Conservation (phyloP, 768 basidiomycete genomes). For the Rhodotorula graminis region DNA sequence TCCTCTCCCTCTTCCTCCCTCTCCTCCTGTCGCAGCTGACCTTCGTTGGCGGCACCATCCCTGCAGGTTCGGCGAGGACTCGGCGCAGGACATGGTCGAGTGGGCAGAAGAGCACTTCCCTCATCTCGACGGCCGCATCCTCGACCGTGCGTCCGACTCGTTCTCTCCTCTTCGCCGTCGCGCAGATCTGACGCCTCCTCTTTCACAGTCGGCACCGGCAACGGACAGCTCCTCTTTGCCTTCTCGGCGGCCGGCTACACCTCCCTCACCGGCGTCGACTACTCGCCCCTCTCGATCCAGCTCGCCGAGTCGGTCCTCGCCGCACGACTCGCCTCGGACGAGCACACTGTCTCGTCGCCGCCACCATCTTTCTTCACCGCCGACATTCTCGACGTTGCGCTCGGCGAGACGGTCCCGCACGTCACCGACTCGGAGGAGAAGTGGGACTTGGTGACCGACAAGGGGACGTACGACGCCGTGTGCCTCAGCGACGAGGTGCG, state of each 20-base stretch:
- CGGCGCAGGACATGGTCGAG: constrained; percentile 50
- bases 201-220: constrained; percentile 40
- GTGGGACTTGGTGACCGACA: constrained; percentile 50
- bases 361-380: constrained; percentile 26
- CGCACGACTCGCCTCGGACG: neutral
- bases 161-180: constrained; percentile 12
- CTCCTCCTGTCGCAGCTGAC: neutral
- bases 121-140: constrained; percentile 40
- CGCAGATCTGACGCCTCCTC: neutral
- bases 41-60: no score
- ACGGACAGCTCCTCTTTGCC: constrained; percentile 43
- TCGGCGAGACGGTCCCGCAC: constrained; percentile 33
- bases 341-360: neutral
- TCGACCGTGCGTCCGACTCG: constrained; percentile 46
- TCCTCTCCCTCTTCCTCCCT: neutral
- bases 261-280: constrained; percentile 49
- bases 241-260: constrained; percentile 39
- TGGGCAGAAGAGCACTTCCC: constrained; percentile 49
- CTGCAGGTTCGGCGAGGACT: constrained; percentile 50
- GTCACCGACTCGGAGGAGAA: constrained; percentile 40
- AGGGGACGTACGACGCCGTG: constrained; percentile 52
- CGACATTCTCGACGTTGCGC: constrained; percentile 33
- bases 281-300: constrained; percentile 46
- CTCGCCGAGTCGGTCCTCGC: constrained; percentile 44
- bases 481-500: constrained; percentile 44